Evolutionary conservation across 1,284 basidiomycete genomes (phyloP).

Genomic region (Boletus smithii): DNA sequence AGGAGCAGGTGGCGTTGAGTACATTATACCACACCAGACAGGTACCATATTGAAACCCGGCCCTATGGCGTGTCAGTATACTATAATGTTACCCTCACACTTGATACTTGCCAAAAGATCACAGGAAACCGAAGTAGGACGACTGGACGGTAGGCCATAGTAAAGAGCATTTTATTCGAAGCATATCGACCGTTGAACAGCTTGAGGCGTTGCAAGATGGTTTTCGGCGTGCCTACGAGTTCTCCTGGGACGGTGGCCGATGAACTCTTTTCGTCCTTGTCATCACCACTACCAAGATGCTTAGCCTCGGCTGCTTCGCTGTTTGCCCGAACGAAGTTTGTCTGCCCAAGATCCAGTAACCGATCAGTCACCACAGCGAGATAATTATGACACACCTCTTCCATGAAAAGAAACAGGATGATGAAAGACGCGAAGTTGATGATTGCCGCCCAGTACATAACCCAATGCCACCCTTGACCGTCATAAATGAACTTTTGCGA

Average conservation of each 20-base stretch:
- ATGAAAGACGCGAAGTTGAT: constrained; percentile 16
- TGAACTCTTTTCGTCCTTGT: constrained; percentile 12
- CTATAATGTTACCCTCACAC: no score
- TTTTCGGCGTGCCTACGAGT: constrained; percentile 11
- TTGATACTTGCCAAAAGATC: constrained; percentile 12
- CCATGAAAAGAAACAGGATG: constrained; percentile 17
- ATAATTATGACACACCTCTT: constrained; percentile 11
- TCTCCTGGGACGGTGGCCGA: constrained; percentile 7
- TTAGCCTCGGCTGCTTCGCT: constrained; percentile 14
- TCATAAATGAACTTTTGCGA: constrained; percentile 20
- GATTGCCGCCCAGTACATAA: constrained; percentile 21
- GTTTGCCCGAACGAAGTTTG: constrained; percentile 13
- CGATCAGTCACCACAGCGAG: no score
- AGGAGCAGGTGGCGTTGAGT: constrained; percentile 17
- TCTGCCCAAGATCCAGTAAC: constrained; percentile 2
- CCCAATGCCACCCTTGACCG: constrained; percentile 21
- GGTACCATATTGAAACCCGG: constrained; percentile 12
- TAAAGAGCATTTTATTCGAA: constrained; percentile 17
- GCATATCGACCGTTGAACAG: constrained; percentile 15
- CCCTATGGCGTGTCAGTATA: no score
- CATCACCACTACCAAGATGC: constrained; percentile 1
- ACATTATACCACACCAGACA: constrained; percentile 21
- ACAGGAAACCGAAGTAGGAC: constrained; percentile 17
- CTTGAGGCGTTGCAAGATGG: constrained; percentile 10
- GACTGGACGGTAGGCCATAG: constrained; percentile 16